Base-by-base conservation (phyloP, 768 basidiomycete genomes). In the Rhodosporidiobolus sp. region DNA sequence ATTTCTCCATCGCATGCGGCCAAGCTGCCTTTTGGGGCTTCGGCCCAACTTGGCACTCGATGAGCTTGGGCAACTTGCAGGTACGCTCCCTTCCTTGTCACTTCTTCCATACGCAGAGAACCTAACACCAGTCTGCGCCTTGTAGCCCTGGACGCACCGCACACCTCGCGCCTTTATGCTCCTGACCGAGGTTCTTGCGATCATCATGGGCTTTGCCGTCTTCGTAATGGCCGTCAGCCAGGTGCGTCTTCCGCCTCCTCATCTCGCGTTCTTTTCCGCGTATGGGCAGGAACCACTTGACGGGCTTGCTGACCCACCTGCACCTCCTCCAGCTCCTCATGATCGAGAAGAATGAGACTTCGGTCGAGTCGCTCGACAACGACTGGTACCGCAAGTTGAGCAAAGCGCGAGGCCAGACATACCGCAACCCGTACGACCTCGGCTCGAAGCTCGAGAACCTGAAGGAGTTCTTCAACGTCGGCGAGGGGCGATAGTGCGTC, bases 361-460 rank as follows among this genome's bases (percentile, higher is more conserved):
- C 89, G 1, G 94, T 98, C 12, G 96, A 99, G 81, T 85, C 85
- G 11, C 91, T 93, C 74, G 95, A 98, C 77, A 87, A 93, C 77
- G 77, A 88, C 14, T 85, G 89, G 38, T 95, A 98, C 78, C 83
- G 86, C 3, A 86, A 83, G 67, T 81, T 87, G 48, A 93, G 94
- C 1, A 85, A 86, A 67, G 81, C 83, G 17, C 83, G 92, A 34
- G 88, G 88, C 53, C 87, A 91, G 82, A 90, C 89, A 69, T 98
- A 94, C 78, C 84, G 92, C 19, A 97, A 97, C 78, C 92, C 90
- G 3, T 99, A 93, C 79, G 91, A 98, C 80, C 83, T 95, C 8
- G 95, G 94, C 34, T 85, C 83, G 38, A 43, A 43, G 78, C 81
- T 83, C 62, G 84, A 84, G 77, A 98, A 99, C 79, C 82, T 97